phyloP scores from a whole-genome alignment of 2,329 filamentous ascomycete genomes.

The Epichloe gansuensis region DNA sequence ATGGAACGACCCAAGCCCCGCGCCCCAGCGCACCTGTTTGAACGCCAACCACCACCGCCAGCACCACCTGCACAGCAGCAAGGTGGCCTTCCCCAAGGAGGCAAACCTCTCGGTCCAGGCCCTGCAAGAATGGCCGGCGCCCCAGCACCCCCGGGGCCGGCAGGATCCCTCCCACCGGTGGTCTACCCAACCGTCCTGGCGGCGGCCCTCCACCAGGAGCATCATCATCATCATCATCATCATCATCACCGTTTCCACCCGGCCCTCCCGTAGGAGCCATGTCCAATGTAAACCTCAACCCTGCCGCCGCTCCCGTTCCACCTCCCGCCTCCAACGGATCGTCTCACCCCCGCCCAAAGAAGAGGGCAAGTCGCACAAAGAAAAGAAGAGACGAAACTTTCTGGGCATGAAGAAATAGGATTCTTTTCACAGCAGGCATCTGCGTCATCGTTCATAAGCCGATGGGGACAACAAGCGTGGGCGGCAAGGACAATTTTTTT shows the following conservation, averaged over 20 bases:
- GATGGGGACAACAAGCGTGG: too few species aligned
- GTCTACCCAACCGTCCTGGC: constrained; percentile 15
- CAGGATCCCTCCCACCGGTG: constrained; percentile 7
- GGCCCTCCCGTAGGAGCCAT: constrained; percentile 43
- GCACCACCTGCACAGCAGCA: constrained; percentile 30
- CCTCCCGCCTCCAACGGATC: constrained; percentile 6
- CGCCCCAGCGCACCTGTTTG: constrained; percentile 77
- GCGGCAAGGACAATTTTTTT: background rate
- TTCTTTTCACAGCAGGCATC: constrained; percentile 13
- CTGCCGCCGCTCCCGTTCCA: background rate
- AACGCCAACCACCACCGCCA: constrained; percentile 48
- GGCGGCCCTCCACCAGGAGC: constrained; percentile 9
- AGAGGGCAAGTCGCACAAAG: constrained; percentile 36
- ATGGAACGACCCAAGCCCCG: constrained; percentile 68
- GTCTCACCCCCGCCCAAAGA: constrained; percentile 12
- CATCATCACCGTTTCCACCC: background rate
- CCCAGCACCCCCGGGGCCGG: background rate
- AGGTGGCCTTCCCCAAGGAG: constrained; percentile 1
- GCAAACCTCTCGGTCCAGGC: background rate
- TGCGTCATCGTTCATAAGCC: background rate
- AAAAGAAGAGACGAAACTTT: constrained; percentile 50
- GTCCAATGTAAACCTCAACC: constrained; percentile 39
- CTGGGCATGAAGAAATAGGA: constrained; percentile 46
- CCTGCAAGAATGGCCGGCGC: constrained; percentile 1
- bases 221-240: background rate